phyloP scores from a whole-genome alignment of 2,329 filamentous ascomycete species.

The Hypoxylon sp. region DNA sequence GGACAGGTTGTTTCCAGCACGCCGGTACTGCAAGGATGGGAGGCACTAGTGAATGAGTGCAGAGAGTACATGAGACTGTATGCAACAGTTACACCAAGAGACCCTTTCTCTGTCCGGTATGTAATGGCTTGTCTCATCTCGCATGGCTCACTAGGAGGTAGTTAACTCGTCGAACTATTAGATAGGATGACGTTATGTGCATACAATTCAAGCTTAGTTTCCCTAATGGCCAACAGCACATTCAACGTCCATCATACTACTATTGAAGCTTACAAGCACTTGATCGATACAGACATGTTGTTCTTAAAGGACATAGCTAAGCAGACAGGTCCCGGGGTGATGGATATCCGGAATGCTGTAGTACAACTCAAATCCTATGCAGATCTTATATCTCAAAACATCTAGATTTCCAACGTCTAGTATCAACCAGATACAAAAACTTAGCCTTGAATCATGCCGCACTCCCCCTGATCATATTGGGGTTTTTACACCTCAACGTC shows the following conservation, averaged over 20 bases:
- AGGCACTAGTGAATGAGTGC: constrained; percentile 54
- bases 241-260: constrained; percentile 14
- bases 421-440: too few relatives aligned
- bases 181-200: constrained; percentile 40
- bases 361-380: constrained; percentile 2
- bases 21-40: constrained; percentile 52
- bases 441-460: too few relatives aligned
- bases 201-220: constrained; percentile 36
- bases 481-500: neutral
- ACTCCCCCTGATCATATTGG: too few relatives aligned
- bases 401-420: neutral
- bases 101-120: constrained; percentile 36
- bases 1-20: constrained; percentile 24
- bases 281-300: neutral
- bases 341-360: neutral
- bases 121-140: neutral
- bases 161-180: neutral
- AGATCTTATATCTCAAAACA: neutral
- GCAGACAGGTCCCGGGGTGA: neutral
- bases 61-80: constrained; percentile 56
- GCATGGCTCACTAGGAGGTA: neutral
- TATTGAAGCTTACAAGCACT: neutral
- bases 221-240: constrained; percentile 35
- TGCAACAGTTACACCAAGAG: constrained; percentile 35
- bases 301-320: neutral